phyloP scores from a whole-genome alignment of 1,284 basidiomycete species.

The Tranzscheliella williamsii region DNA sequence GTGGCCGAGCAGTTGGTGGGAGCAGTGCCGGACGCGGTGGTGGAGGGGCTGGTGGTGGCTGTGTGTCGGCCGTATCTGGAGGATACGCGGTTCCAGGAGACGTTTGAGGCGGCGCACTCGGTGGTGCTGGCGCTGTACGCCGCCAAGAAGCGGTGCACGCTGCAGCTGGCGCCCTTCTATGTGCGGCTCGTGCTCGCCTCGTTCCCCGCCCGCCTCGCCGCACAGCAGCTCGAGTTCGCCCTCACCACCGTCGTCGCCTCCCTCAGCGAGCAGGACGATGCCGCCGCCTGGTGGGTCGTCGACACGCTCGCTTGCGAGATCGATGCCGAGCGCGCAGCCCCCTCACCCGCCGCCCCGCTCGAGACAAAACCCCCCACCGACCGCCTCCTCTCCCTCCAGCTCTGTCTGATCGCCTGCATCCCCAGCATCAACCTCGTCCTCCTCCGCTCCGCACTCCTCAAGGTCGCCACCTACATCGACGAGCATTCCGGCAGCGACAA shows the following conservation, averaged over 20 bases:
- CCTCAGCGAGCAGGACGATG: constrained; percentile 49
- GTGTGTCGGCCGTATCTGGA: constrained; percentile 48
- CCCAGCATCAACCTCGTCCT: constrained; percentile 56
- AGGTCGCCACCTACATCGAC: constrained; percentile 42
- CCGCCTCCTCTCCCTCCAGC: constrained; percentile 22
- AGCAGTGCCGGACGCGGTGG: constrained; percentile 46
- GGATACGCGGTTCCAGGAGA: constrained; percentile 43
- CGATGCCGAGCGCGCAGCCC: constrained; percentile 16
- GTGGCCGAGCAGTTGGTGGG: constrained; percentile 52
- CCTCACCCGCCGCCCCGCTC: constrained; percentile 1
- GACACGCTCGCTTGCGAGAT: constrained; percentile 38
- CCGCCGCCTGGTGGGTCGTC: constrained; percentile 53
- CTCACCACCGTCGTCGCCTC: constrained; percentile 48
- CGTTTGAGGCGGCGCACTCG: constrained; percentile 59
- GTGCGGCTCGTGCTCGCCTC: constrained; percentile 41
- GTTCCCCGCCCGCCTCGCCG: constrained; percentile 31
- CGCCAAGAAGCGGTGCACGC: constrained; percentile 31
- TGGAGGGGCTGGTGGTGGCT: constrained; percentile 45
- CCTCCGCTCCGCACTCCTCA: constrained; percentile 45
- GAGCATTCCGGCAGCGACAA: constrained; percentile 9
- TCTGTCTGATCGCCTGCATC: constrained; percentile 42
- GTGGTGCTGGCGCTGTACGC: constrained; percentile 51
- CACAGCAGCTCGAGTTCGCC: constrained; percentile 47
- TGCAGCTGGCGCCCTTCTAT: constrained; percentile 54
- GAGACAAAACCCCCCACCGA: not conserved